phyloP scores from a whole-genome alignment of 1,284 basidiomycete species.

The Puccinia triticina region DNA sequence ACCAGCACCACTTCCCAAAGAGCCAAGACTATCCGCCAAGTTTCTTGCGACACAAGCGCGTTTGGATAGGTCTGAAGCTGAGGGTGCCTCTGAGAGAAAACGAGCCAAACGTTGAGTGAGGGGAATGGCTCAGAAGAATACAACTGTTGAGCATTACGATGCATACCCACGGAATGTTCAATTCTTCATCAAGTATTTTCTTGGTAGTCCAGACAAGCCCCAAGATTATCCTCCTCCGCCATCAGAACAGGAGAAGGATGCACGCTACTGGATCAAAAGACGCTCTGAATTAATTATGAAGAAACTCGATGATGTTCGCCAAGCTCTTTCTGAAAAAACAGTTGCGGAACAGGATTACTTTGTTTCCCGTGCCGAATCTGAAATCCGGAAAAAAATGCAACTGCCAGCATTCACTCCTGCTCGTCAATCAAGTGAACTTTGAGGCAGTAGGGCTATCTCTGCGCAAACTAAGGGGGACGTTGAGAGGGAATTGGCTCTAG shows the following conservation, averaged over 20 bases:
- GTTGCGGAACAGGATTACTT: not conserved
- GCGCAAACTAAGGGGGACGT: not conserved
- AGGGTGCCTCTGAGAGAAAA: not conserved
- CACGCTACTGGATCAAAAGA: slow-evolving; percentile 17
- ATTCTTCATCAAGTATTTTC: slow-evolving; percentile 8
- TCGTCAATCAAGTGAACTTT: not conserved
- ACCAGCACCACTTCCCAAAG: not conserved
- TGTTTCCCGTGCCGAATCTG: not conserved
- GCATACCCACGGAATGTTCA: not conserved
- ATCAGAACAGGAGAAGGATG: not conserved
- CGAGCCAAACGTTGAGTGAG: not conserved
- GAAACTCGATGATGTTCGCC: not conserved
- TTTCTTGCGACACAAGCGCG: not conserved
- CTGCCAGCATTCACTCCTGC: slow-evolving; percentile 3
- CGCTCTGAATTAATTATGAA: not conserved
- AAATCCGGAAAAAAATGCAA: slow-evolving; percentile 13
- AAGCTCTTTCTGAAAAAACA: not conserved
- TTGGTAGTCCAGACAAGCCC: not conserved
- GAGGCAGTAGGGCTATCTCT: not conserved
- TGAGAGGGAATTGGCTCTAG: not conserved
- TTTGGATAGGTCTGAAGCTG: not conserved
- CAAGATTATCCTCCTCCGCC: not conserved
- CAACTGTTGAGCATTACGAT: not conserved
- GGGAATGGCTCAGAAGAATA: not conserved
- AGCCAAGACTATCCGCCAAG: not conserved